phyloP scores from a whole-genome alignment of 176 grass and related monocot genomes.

The Canna indica region DNA sequence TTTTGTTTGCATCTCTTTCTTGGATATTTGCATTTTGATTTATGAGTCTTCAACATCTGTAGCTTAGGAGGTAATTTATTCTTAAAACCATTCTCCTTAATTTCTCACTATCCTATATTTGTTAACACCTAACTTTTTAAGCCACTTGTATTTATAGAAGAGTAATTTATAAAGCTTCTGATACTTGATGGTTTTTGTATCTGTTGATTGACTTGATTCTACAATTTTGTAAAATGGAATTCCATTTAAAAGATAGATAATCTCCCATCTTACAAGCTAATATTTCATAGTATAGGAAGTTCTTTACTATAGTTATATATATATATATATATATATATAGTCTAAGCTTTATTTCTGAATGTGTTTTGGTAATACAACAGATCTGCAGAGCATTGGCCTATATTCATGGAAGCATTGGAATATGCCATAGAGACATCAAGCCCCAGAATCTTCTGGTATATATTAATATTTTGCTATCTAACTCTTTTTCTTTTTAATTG shows the following conservation, averaged over 20 bases:
- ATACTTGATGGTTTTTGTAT: not conserved
- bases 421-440: constrained; percentile 80
- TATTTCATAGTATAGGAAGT: not conserved
- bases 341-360: constrained; percentile 13
- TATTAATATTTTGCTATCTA: not conserved
- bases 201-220: not conserved
- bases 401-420: constrained; percentile 70
- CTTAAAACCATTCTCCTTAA: not conserved
- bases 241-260: not conserved
- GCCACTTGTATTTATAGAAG: not conserved
- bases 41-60: not conserved
- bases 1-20: not conserved
- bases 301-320: too few species aligned
- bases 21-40: too few species aligned
- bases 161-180: not conserved
- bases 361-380: constrained; percentile 17
- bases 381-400: constrained; percentile 71
- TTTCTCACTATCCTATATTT: not conserved
- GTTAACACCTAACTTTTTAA: not conserved
- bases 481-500: not conserved
- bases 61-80: not conserved
- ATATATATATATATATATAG: too few species aligned
- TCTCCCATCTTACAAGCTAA: not conserved
- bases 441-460: constrained; percentile 83
- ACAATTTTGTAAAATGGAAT: not conserved